Evolutionary conservation across 371 early-diverging fungal genomes (phyloP), one percentile per base, ranked within the genome.

Genomic region (Mucor saturninus): DNA sequence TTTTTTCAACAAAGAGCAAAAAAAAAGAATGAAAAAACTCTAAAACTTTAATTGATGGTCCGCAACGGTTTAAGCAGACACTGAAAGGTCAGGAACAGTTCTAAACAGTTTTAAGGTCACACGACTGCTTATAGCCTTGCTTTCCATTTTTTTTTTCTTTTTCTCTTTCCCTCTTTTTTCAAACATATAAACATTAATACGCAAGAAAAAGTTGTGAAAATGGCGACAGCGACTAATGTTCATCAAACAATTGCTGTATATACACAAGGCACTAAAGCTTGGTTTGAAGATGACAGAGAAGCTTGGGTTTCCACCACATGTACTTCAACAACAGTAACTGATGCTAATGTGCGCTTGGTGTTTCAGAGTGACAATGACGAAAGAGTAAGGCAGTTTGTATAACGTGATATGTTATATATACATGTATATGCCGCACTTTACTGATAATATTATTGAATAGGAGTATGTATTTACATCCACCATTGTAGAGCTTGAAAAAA

Each of bases 241-340:
- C 85, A 69, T 42, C 81, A 85, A 65, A 69, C 85, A 61, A 68
- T 88, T 58, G 83, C 86, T 10, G 75, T 85, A 10, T 90, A 87
- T 72, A 81, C 80, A 54, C 81, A 84, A 57, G 93, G 91, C 42
- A 89, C 88, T 50, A 83, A 84, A 65, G 96, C 94, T 49, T 97
- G 95, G 95, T 91, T 96, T 69, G 83, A 85, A 54, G 93, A 97
- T 68, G 87, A 83, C 5, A 80, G 88, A 60, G 93, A 93, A 67
- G 95, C 92, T 35, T 96, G 94, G 94, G 80, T 92, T 59, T 86
- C 88, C 35, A 94, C 89, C 35, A 83, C 86, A n/a, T 74, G 92
- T 62, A 68, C 73, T 35, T 73, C 84, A 8, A 87, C 80, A 11
- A 69, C 81, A 15, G 72, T 88, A 38, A 72, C 77, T 35, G 86